Conservation (phyloP, 202 grass and related monocot genomes). For the Setaria italica region DNA sequence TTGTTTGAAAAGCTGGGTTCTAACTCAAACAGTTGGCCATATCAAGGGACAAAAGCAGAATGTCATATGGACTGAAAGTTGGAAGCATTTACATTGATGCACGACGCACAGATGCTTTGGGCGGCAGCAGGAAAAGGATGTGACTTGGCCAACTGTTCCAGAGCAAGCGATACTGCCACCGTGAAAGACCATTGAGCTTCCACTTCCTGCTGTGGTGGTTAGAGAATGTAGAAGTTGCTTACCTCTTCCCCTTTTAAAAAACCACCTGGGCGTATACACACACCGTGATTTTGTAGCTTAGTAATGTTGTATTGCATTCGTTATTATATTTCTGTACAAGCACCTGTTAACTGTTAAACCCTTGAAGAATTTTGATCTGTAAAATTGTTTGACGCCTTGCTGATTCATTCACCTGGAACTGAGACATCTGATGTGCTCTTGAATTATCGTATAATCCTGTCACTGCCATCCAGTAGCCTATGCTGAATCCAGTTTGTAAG, state of each 20-base stretch:
- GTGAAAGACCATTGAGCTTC: slow-evolving; percentile 6
- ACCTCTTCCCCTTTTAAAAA: background rate
- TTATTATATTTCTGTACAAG: slow-evolving; percentile 6
- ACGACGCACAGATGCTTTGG: slow-evolving; percentile 8
- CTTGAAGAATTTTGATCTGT: background rate
- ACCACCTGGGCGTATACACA: background rate
- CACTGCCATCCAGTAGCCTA: background rate
- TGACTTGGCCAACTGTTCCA: slow-evolving; percentile 15
- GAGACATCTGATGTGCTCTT: background rate
- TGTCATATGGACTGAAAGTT: slow-evolving; percentile 12
- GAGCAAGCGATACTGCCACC: too few relatives aligned
- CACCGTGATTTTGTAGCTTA: slow-evolving; percentile 50
- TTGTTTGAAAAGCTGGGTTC: background rate
- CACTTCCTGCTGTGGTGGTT: background rate
- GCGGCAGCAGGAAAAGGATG: background rate
- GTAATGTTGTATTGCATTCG: slow-evolving; percentile 17
- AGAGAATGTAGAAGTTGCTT: background rate
- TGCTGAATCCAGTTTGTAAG: background rate
- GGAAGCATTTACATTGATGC: background rate
- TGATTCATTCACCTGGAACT: background rate
- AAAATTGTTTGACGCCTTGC: background rate
- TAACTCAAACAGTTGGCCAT: background rate
- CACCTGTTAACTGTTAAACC: slow-evolving; percentile 28
- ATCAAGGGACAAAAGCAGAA: background rate
- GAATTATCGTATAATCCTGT: background rate